Percentiles rank a stretch among this genome's conserved stretches.
Conservation (phyloP, 2,329 filamentous ascomycete species). For the Xylaria polymorpha region DNA sequence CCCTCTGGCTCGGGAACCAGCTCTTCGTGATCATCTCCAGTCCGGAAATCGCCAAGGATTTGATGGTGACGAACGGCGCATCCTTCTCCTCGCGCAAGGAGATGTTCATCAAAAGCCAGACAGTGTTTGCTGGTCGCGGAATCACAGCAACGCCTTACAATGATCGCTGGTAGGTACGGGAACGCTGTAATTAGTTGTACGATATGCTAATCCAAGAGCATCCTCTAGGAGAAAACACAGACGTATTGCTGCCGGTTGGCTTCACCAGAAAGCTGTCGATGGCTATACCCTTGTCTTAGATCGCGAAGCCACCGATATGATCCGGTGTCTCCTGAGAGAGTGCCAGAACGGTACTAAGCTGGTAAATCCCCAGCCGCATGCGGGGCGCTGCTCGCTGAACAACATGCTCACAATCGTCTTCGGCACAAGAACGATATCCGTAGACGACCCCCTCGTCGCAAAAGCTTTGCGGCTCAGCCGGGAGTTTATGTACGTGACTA, state of each 20-base stretch:
- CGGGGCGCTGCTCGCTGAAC: conserved; percentile 34
- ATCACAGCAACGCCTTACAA: conserved; percentile 33
- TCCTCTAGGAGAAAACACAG: conserved; percentile 31
- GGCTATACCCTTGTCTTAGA: conserved; percentile 27
- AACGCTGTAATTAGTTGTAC: neutral
- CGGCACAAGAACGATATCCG: conserved; percentile 25
- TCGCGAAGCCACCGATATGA: conserved; percentile 31
- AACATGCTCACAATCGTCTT: conserved; percentile 35
- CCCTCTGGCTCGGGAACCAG: conserved; percentile 33
- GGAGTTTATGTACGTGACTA: conserved; percentile 31
- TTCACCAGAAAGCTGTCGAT: conserved; percentile 22
- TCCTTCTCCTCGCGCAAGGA: conserved; percentile 31
- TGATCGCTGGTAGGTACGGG: conserved; percentile 16
- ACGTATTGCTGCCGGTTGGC: conserved; percentile 29
- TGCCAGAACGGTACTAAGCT: conserved; percentile 12
- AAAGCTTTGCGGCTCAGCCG: conserved; percentile 25
- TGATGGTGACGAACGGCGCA: conserved; percentile 28
- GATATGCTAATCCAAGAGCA: neutral
- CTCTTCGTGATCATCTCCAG: conserved; percentile 33
- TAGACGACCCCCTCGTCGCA: conserved; percentile 19
- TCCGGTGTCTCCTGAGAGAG: conserved; percentile 19
- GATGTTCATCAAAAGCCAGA: conserved; percentile 36
- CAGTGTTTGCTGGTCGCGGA: conserved; percentile 29
- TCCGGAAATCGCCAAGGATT: conserved; percentile 30
- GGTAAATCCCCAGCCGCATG: conserved; percentile 32